Base-by-base conservation (phyloP, 1,284 basidiomycete genomes). In the Puccinia triticina region DNA sequence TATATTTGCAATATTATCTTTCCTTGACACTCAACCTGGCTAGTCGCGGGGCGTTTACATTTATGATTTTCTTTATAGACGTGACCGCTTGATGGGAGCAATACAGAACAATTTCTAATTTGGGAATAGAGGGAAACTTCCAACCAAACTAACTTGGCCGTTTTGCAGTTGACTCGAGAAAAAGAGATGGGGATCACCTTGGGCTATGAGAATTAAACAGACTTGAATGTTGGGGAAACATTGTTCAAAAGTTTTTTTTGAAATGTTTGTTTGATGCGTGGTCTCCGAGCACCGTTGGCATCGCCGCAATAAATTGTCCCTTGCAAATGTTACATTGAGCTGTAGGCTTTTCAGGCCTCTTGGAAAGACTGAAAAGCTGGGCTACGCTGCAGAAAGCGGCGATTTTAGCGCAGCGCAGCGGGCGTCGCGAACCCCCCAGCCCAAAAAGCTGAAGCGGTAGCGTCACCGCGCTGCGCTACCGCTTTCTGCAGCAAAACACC, bases 301-400 rank as follows among this genome's bases (percentile, higher is more conserved):
- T 81, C 34, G 79, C 61, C 29, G 79, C 79, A 21, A 81, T 81
- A 23, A 81, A 81, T 66, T 81, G 71, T 43, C 55, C 79, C 29
- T 66, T 81, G 71, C 79, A 81, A 18, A 81, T 74, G 18, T 81
- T 69, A 74, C 79, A 81, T 74, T 81, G 79, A 12, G 69, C 61
- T 46, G 74, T 81, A 12, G 66, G 67, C 59, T 81, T 81, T 34
- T 81, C 79, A 50, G 79, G 40, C 46, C 74, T 81, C 46, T 81
- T 81, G 23, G 79, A n/a, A n/a, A n/a, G n/a, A n/a, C n/a, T n/a
- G n/a, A n/a, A n/a, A n/a, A n/a, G n/a, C n/a, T n/a, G n/a, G n/a
- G n/a, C n/a, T n/a, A n/a, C n/a, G n/a, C n/a, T n/a, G n/a, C n/a
- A n/a, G n/a, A n/a, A n/a, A n/a, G n/a, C n/a, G n/a, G n/a, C n/a